A percentile compares a stretch with the other conserved stretches of the same genome.
These are phyloP conservation scores for Ascochyta lentis DNA, from an alignment of 2,329 filamentous ascomycete genomes.

Conservation along the genomic window DNA sequence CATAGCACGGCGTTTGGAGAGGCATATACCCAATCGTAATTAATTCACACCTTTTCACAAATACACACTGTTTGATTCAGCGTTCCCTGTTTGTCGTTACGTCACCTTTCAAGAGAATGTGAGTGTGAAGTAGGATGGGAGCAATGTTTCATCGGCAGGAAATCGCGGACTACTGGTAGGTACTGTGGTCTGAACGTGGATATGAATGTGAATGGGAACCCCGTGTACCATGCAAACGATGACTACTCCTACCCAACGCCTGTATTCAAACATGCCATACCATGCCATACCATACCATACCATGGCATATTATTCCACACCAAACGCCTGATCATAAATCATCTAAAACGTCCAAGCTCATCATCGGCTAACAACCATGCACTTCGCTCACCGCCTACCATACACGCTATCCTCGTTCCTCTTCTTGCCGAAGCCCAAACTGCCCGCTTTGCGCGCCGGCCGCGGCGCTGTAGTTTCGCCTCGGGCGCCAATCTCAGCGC, in stretches of 20 bases:
- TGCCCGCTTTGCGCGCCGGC: slow-evolving; percentile 39
- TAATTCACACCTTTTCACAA: background rate
- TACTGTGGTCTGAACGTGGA: too few species aligned
- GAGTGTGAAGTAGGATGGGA: too few species aligned
- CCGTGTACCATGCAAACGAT: background rate
- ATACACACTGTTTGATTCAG: background rate
- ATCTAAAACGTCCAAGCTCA: background rate
- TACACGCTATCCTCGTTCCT: slow-evolving; percentile 51
- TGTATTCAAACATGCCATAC: background rate
- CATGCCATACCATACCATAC: too few species aligned
- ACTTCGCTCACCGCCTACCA: slow-evolving; percentile 43
- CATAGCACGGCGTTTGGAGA: slow-evolving; percentile 2
- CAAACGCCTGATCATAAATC: slow-evolving; percentile 3
- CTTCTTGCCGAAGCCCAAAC: slow-evolving; percentile 34
- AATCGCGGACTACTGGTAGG: too few species aligned
- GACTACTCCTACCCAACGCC: background rate
- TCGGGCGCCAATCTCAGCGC: slow-evolving; percentile 3
- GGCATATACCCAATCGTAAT: background rate
- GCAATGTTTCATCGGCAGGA: too few species aligned
- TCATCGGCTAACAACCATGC: background rate
- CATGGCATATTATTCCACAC: too few species aligned
- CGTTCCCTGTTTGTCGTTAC: too few species aligned
- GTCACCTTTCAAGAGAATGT: too few species aligned
- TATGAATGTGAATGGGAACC: background rate
- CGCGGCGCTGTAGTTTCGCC: slow-evolving; percentile 28